phyloP scores from a whole-genome alignment of 495 filamentous ascomycete genomes.

The Aspergillus carlsbadensis region DNA sequence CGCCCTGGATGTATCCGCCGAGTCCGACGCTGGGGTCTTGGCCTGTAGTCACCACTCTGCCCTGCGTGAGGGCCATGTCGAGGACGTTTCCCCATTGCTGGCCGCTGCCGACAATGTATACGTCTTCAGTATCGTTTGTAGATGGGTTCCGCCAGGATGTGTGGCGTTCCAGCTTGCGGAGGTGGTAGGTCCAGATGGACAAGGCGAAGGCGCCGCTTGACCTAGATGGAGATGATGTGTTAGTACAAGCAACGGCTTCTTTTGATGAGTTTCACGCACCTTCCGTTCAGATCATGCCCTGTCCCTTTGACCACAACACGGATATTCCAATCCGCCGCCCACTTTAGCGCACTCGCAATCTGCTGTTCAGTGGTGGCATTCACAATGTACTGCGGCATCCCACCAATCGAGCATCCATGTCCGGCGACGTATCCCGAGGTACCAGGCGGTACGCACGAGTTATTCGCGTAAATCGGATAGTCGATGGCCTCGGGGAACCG shows the following conservation, averaged over 20 bases:
- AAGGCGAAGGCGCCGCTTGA: slow-evolving; percentile 49
- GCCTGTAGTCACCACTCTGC: slow-evolving; percentile 24
- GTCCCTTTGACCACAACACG: slow-evolving; percentile 52
- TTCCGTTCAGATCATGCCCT: slow-evolving; percentile 53
- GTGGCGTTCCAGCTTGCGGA: slow-evolving; percentile 37
- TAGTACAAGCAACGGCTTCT: background rate
- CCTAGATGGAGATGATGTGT: slow-evolving; percentile 31
- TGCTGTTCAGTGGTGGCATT: slow-evolving; percentile 30
- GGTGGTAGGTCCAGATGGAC: slow-evolving; percentile 49
- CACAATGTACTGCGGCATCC: slow-evolving; percentile 30
- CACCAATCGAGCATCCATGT: slow-evolving; percentile 25
- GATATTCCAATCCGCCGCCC: slow-evolving; percentile 51
- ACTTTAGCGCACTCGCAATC: slow-evolving; percentile 37
- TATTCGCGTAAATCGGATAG: slow-evolving; percentile 24
- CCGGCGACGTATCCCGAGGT: slow-evolving; percentile 13
- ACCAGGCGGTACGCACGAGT: slow-evolving; percentile 25
- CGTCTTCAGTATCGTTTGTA: slow-evolving; percentile 22
- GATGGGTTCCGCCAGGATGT: slow-evolving; percentile 19
- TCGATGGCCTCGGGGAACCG: slow-evolving; percentile 22
- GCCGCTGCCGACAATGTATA: slow-evolving; percentile 27
- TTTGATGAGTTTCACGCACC: slow-evolving; percentile 21
- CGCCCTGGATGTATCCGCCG: slow-evolving; percentile 56
- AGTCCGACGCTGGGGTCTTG: slow-evolving; percentile 29
- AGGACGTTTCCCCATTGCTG: slow-evolving; percentile 20
- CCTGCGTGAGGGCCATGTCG: slow-evolving; percentile 9